phyloP scores from a whole-genome alignment of 2,329 filamentous ascomycete genomes.

The Claviceps spartinae region DNA sequence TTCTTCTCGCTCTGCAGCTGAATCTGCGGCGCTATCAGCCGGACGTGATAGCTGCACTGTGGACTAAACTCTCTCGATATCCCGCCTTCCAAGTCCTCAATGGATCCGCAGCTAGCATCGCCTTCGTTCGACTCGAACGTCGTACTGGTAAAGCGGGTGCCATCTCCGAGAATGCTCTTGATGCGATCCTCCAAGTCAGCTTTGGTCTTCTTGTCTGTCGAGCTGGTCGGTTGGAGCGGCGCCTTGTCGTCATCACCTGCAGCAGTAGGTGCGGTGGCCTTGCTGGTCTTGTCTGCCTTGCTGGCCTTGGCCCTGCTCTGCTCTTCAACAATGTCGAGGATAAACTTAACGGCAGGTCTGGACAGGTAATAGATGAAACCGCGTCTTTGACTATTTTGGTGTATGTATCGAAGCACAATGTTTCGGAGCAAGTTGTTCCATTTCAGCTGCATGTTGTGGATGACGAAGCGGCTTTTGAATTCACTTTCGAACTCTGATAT shows the following conservation, averaged over 20 bases:
- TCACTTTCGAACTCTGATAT: slow-evolving; percentile 79
- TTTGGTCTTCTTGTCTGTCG: slow-evolving; percentile 42
- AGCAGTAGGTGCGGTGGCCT: slow-evolving; percentile 9
- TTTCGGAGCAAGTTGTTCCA: slow-evolving; percentile 97
- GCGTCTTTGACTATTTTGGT: slow-evolving; percentile 89
- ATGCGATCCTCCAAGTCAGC: slow-evolving; percentile 71
- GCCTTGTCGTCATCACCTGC: slow-evolving; percentile 18
- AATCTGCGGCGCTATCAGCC: slow-evolving; percentile 92
- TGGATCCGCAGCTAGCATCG: slow-evolving; percentile 26
- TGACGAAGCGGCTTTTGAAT: slow-evolving; percentile 95
- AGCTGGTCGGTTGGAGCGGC: slow-evolving; percentile 23
- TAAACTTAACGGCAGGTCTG: slow-evolving; percentile 89
- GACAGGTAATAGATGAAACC: slow-evolving; percentile 98
- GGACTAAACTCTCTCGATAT: slow-evolving; percentile 80
- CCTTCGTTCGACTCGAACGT: slow-evolving; percentile 18
- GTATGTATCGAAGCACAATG: slow-evolving; percentile 91
- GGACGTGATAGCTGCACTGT: slow-evolving; percentile 87
- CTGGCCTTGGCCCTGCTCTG: slow-evolving; percentile 57
- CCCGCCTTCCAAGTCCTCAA: slow-evolving; percentile 54
- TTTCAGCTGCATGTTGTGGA: slow-evolving; percentile 94
- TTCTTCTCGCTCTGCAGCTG: slow-evolving; percentile 98
- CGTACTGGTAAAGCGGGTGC: slow-evolving; percentile 56
- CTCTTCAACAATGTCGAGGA: slow-evolving; percentile 92
- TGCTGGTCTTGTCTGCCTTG: slow-evolving; percentile 14
- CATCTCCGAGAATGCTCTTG: slow-evolving; percentile 71